phyloP scores from a whole-genome alignment of 2,329 filamentous ascomycete species.

The Cercospora nicotianae region DNA sequence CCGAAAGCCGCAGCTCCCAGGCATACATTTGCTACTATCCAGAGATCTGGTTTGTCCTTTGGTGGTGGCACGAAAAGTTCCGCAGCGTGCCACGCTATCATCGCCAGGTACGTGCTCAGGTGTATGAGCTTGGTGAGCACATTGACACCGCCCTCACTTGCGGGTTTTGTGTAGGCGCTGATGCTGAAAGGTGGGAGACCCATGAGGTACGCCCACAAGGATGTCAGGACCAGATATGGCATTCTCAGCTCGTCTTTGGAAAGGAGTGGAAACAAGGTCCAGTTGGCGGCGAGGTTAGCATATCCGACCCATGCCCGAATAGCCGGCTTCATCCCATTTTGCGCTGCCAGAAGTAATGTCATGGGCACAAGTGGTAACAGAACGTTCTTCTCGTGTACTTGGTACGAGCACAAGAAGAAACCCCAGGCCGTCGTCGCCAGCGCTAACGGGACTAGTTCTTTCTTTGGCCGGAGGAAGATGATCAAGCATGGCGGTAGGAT shows the following conservation, averaged over 20 bases:
- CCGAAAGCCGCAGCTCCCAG: conserved; percentile 82
- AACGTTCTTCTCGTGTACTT: conserved; percentile 98
- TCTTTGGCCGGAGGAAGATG: conserved; percentile 75
- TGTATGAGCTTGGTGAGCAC: conserved; percentile 65
- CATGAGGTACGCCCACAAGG: conserved; percentile 88
- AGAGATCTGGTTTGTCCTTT: conserved; percentile 80
- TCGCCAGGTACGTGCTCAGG: conserved; percentile 70
- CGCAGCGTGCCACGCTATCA: conserved; percentile 77
- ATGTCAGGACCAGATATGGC: conserved; percentile 79
- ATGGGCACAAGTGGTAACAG: conserved; percentile 89
- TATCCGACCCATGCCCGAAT: conserved; percentile 92
- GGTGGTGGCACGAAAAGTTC: conserved; percentile 71
- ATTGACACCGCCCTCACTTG: conserved; percentile 28
- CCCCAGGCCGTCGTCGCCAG: conserved; percentile 88
- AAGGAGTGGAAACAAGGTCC: conserved; percentile 92
- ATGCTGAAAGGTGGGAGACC: conserved; percentile 79
- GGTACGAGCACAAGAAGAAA: conserved; percentile 96
- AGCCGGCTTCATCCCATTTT: conserved; percentile 73
- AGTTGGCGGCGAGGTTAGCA: conserved; percentile 82
- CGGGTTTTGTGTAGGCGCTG: conserved; percentile 56
- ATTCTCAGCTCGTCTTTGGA: conserved; percentile 78
- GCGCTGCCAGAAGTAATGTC: conserved; percentile 79
- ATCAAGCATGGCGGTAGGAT: conserved; percentile 78
- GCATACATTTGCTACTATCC: conserved; percentile 88
- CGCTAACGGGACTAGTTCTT: conserved; percentile 73